Conservation (phyloP, 192 early-diverging fungal species). For the Coemansia brasiliensis region DNA sequence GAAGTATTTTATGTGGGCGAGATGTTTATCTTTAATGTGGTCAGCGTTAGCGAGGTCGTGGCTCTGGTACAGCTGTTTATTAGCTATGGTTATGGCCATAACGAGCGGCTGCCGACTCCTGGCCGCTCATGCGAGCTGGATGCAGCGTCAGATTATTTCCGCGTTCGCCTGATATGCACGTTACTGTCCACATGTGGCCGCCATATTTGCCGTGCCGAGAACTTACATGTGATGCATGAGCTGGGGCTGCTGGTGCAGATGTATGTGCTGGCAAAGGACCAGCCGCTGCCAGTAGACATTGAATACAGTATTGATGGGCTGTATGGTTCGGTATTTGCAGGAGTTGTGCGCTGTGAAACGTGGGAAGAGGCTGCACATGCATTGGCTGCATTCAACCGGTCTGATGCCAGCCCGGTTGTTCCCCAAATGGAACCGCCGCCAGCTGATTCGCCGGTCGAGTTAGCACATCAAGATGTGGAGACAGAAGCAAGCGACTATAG, state of each 20-base stretch:
- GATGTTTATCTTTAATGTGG: slow-evolving; percentile 85
- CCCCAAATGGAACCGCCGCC: background rate
- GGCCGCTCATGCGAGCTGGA: slow-evolving; percentile 67
- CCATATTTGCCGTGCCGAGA: slow-evolving; percentile 63
- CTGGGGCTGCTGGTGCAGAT: slow-evolving; percentile 86
- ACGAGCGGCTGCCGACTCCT: slow-evolving; percentile 57
- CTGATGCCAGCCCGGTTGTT: background rate
- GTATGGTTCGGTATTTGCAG: slow-evolving; percentile 69
- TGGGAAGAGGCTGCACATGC: slow-evolving; percentile 80
- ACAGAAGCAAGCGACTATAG: background rate
- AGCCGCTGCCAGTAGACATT: slow-evolving; percentile 77
- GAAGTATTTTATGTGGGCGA: slow-evolving; percentile 85
- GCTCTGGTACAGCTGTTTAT: slow-evolving; percentile 83
- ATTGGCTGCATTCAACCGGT: slow-evolving; percentile 31
- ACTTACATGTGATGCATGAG: slow-evolving; percentile 16
- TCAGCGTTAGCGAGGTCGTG: slow-evolving; percentile 77
- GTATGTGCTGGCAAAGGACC: slow-evolving; percentile 84
- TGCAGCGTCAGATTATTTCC: slow-evolving; percentile 86
- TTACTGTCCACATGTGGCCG: slow-evolving; percentile 86
- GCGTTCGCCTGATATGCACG: slow-evolving; percentile 82
- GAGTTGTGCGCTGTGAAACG: slow-evolving; percentile 57
- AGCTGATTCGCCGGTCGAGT: slow-evolving; percentile 20
- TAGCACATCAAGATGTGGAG: background rate
- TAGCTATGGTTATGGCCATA: slow-evolving; percentile 81
- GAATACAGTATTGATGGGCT: slow-evolving; percentile 83